Evolutionary conservation across 805 yeast species (phyloP), one percentile per base, ranked within the genome.

Genomic region (Spathaspora boniae): DNA sequence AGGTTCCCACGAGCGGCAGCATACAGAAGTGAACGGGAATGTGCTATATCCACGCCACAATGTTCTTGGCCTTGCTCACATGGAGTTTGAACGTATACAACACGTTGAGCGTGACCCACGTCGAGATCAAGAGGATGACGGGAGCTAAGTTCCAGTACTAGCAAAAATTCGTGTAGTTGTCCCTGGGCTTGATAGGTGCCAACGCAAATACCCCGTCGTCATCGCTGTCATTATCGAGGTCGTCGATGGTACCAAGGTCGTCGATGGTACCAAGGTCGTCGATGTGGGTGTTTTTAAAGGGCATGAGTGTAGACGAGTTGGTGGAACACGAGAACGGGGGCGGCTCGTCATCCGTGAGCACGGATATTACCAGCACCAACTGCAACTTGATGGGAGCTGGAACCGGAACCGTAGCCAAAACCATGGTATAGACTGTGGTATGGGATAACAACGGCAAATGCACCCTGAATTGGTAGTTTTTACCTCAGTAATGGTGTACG

Each of bases 1-100:
- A 82, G 14, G 76, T 66, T 1, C 80, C 76, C 0, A 82, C 76
- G 42, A 79, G 53, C 6, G 81, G 70, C 1, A 87, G 86, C 4
- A 71, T 75, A 17, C 74, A 63, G 26, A 80, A 65, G 53, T 82
- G 87, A 25, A 76, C 65, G 15, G 80, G 51, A 9, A 80, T 85
- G 48, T 80, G 80, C 23, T 76, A 74, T 29, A 70, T 53, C 82
- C 85, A 78, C 1, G 86, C 80, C 19, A 68, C 40, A 7, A 79
- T 43, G 53, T 81, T 86, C 44, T 72, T 70, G 9, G 54, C 45
- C 6, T 69, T 62, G 33, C 66, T 54, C 33, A 72, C 60, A 14
- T 68, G 75, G 6, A 59, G 53, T 6, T 70, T 59, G 26, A 74
- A 56, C 25, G 51, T 46, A 41, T 70, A 69, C 22, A 54, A 72